phyloP scores from a whole-genome alignment of 176 grass and related monocot species.

The Oryza coarctata region DNA sequence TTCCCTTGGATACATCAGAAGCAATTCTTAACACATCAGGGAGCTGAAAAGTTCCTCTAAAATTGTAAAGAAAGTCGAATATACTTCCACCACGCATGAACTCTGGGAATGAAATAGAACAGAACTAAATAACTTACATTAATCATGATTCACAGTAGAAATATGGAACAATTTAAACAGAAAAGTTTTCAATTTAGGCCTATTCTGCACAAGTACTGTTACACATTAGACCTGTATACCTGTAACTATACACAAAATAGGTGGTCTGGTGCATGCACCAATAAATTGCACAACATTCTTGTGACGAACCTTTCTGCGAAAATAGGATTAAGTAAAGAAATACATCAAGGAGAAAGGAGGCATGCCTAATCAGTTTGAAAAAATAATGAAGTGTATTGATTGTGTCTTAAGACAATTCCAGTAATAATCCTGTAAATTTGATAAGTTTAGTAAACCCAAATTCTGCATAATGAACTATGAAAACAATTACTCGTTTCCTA shows the following conservation, averaged over 20 bases:
- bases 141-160: slow-evolving; percentile 8
- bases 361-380: slow-evolving; percentile 18
- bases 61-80: slow-evolving; percentile 86
- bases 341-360: slow-evolving; percentile 19
- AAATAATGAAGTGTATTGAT: background rate
- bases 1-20: slow-evolving; percentile 96
- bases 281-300: slow-evolving; percentile 99
- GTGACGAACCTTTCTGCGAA: slow-evolving; percentile 89
- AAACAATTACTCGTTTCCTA: background rate
- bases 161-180: background rate
- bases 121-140: slow-evolving; percentile 22
- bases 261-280: slow-evolving; percentile 89
- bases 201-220: background rate
- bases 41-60: slow-evolving; percentile 63
- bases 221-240: slow-evolving; percentile 39
- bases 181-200: background rate
- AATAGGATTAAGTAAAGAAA: slow-evolving; percentile 23
- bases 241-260: slow-evolving; percentile 93
- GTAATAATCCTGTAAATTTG: slow-evolving; percentile 3
- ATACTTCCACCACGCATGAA: slow-evolving; percentile 96
- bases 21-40: slow-evolving; percentile 76
- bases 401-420: slow-evolving; percentile 11
- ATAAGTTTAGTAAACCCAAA: slow-evolving; percentile 1
- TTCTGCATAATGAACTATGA: background rate
- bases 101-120: slow-evolving; percentile 50